Evolutionary conservation across 2,329 filamentous ascomycete species (phyloP), one percentile per base, ranked within the genome.

Genomic region (Aureobasidium vineae): DNA sequence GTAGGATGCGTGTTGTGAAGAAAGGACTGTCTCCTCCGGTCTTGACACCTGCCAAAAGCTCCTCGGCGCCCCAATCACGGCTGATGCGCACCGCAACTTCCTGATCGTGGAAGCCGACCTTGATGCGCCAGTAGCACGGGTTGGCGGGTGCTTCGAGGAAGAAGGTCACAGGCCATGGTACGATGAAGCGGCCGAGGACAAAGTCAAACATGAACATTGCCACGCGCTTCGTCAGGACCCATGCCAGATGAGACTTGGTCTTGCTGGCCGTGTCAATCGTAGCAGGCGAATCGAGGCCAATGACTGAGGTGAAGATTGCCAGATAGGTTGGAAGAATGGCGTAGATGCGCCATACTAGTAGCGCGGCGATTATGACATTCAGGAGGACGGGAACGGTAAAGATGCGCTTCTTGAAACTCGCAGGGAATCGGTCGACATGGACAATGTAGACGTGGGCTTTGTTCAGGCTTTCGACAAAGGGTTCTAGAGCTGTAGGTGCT

Each of bases 51-150:
- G 79, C 77, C 66, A 85, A 77, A 69, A 85, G 73, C 60, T 90
- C 81, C 21, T 81, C 79, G 28, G 80, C 78, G 69, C 88, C 88
- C 91, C 92, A 96, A 65, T 83, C 83, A 67, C 89, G 84, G 75
- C 90, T 93, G 66, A 89, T 85, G 31, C 93, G 85, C 40, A 97
- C 89, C 69, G 96, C 88, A 57, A 97, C 83, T 80, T 97, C 94
- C 70, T 86, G 83, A 53, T 88, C 83, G n/a, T 85, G 83, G 76
- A 97, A 97, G 7, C 93, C 91, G 41, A 93, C 79, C 36, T 77
- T 82, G 77, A 85, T 86, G 57, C 93, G 86, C 92, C 93, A 97
- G 45, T 79, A 76, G 43, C 88, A 80, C 0, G 92, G 92, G 70
- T 86, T 86, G 2, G 76, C 77, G 79, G 90, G 73, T 80, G 84